Conservation (phyloP, 352 stramenopile species). For the Phytophthora capsici region DNA sequence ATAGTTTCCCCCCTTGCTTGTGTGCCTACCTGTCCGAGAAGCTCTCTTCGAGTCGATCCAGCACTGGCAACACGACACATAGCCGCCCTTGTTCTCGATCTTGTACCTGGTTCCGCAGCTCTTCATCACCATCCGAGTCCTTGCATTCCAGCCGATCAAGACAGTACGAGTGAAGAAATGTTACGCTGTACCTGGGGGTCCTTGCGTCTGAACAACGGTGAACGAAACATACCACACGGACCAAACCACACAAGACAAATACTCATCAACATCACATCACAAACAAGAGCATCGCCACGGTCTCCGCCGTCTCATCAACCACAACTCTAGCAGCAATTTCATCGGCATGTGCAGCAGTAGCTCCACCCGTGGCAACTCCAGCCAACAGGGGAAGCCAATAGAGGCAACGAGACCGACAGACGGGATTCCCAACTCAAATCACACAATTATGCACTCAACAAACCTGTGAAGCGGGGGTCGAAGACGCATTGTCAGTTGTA, state of each 20-base stretch:
- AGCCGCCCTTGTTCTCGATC: conserved; percentile 3
- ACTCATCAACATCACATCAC: conserved; percentile 49
- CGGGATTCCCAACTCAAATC: conserved; percentile 20
- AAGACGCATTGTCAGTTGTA: conserved; percentile 25
- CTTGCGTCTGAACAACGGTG: conserved; percentile 48
- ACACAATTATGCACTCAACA: conserved; percentile 62
- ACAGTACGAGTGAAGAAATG: conserved; percentile 8
- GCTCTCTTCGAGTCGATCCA: conserved; percentile 6
- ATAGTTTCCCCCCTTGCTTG: conserved; percentile 16
- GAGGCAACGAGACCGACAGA: conserved; percentile 34
- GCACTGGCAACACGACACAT: conserved; percentile 21
- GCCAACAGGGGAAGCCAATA: conserved; percentile 16
- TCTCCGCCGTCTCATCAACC: conserved; percentile 31
- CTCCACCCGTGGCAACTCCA: conserved; percentile 12
- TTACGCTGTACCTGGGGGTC: conserved; percentile 69
- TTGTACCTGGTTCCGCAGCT: conserved; percentile 6
- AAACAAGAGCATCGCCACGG: conserved; percentile 43
- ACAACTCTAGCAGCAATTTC: conserved; percentile 15
- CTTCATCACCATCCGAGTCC: conserved; percentile 13
- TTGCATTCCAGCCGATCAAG: conserved; percentile 25
- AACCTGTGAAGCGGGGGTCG: conserved; percentile 58
- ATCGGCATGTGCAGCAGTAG: conserved; percentile 17
- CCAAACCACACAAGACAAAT: conserved; percentile 38
- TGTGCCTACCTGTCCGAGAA: conserved; percentile 33
- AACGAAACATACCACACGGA: conserved; percentile 36